Evolutionary conservation across 2,329 filamentous ascomycete genomes (phyloP).

Genomic region (Penicillium sp.): DNA sequence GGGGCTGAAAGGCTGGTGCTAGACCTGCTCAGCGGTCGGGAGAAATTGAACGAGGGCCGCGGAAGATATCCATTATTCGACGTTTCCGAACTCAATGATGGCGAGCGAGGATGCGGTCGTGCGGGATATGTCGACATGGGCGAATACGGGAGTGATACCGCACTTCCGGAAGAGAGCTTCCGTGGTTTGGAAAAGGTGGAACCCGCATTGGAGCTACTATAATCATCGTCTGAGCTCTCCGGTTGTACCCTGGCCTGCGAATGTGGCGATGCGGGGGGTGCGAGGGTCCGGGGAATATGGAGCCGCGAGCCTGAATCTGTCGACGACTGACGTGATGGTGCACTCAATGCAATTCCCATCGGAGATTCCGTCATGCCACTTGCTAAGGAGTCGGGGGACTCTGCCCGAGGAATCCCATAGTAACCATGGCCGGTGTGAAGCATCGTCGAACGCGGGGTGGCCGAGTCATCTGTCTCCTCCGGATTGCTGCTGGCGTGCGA

Average conservation of each 20-base stretch:
- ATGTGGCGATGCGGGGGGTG: slow-evolving; percentile 43
- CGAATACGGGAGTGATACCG: slow-evolving; percentile 54
- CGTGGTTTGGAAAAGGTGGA: slow-evolving; percentile 63
- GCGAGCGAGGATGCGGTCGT: slow-evolving; percentile 64
- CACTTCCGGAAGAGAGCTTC: slow-evolving; percentile 70
- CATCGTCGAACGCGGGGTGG: slow-evolving; percentile 22
- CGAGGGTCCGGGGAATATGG: slow-evolving; percentile 40
- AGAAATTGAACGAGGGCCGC: slow-evolving; percentile 85
- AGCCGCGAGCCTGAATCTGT: slow-evolving; percentile 35
- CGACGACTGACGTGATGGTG: slow-evolving; percentile 30
- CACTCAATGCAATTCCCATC: slow-evolving; percentile 17
- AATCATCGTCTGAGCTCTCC: slow-evolving; percentile 64
- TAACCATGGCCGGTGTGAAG: slow-evolving; percentile 11
- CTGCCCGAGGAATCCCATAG: slow-evolving; percentile 27
- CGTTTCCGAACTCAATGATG: slow-evolving; percentile 76
- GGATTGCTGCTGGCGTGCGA: slow-evolving; percentile 37
- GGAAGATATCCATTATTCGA: slow-evolving; percentile 58
- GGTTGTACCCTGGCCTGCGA: slow-evolving; percentile 54
- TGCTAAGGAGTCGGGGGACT: slow-evolving; percentile 29
- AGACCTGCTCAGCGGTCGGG: slow-evolving; percentile 68
- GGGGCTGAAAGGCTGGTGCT: slow-evolving; percentile 37
- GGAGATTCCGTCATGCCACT: slow-evolving; percentile 14
- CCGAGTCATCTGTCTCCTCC: slow-evolving; percentile 38
- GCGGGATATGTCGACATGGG: slow-evolving; percentile 57
- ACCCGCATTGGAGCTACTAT: slow-evolving; percentile 52